These are phyloP conservation scores for Cercospora beticola DNA, from an alignment of 2,329 filamentous ascomycete genomes.

Conservation along the genomic window DNA sequence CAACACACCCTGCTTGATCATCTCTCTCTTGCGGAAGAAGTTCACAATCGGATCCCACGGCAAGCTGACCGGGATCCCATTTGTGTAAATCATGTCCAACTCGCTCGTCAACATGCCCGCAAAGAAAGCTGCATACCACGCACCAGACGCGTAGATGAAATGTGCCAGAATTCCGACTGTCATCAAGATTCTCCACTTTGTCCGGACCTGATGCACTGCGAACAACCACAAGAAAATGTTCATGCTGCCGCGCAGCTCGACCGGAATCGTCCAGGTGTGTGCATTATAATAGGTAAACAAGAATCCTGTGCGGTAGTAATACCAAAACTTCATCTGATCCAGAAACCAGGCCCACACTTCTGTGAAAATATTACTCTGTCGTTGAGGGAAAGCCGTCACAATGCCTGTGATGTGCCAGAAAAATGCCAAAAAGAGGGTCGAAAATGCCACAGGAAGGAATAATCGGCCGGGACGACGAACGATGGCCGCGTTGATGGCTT, in stretches of 20 bases:
- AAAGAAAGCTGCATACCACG: conserved; percentile 60
- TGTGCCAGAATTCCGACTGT: conserved; percentile 26
- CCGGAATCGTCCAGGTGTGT: conserved; percentile 60
- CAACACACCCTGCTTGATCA: conserved; percentile 18
- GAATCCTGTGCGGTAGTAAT: conserved; percentile 54
- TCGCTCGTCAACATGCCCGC: conserved; percentile 62
- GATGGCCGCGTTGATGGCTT: conserved; percentile 49
- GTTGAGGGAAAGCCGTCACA: conserved; percentile 37
- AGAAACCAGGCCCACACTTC: conserved; percentile 52
- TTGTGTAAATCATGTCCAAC: conserved; percentile 55
- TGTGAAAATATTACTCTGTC: conserved; percentile 45
- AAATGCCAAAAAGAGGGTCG: conserved; percentile 55
- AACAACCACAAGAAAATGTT: conserved; percentile 59
- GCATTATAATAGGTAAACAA: conserved; percentile 33
- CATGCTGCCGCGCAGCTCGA: conserved; percentile 64
- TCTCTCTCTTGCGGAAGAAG: conserved; percentile 17
- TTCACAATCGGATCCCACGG: conserved; percentile 24
- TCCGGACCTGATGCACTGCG: conserved; percentile 45
- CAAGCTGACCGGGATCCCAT: conserved; percentile 17
- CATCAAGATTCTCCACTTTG: conserved; percentile 21
- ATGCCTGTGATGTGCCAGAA: conserved; percentile 56
- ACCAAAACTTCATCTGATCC: conserved; percentile 68
- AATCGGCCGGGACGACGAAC: conserved; percentile 52
- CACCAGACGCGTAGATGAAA: conserved; percentile 44
- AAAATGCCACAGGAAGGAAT: conserved; percentile 53